A percentile compares a stretch with the other conserved stretches of the same genome.
Conservation (phyloP, 306 rosid genomes). For the Inga laurina region DNA sequence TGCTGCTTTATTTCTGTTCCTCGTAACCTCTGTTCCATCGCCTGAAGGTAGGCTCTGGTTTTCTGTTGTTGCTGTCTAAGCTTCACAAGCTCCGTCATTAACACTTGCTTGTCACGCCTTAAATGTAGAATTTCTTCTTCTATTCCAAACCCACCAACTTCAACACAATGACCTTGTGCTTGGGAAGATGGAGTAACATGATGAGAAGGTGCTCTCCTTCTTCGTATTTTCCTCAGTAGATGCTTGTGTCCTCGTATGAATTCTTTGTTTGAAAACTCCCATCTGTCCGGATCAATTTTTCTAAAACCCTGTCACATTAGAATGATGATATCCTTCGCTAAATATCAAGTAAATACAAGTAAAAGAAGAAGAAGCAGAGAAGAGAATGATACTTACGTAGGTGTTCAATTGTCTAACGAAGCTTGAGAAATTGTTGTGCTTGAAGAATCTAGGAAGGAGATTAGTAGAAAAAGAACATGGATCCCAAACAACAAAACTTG, state of each 20-base stretch:
- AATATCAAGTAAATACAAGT: not conserved
- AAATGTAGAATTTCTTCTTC: constrained; percentile 67
- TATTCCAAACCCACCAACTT: constrained; percentile 63
- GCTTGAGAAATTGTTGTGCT: constrained; percentile 94
- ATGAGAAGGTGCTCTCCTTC: constrained; percentile 65
- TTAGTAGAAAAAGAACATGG: constrained; percentile 66
- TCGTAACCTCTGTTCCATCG: constrained; percentile 70
- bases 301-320: constrained; percentile 76
- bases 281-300: constrained; percentile 79
- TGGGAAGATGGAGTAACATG: constrained; percentile 54
- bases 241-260: constrained; percentile 73
- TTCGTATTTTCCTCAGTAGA: constrained; percentile 62
- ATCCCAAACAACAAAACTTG: constrained; percentile 87
- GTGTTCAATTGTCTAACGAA: constrained; percentile 95
- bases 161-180: constrained; percentile 54
- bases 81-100: constrained; percentile 77
- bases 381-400: constrained; percentile 57
- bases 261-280: constrained; percentile 92
- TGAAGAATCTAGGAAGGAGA: constrained; percentile 80
- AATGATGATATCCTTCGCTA: not conserved
- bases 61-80: constrained; percentile 90
- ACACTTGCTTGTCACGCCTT: constrained; percentile 70
- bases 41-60: constrained; percentile 58
- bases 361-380: not conserved
- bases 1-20: constrained; percentile 77